Evolutionary conservation across 306 rosid genomes (phyloP).

Genomic region (Fragaria vesca): DNA sequence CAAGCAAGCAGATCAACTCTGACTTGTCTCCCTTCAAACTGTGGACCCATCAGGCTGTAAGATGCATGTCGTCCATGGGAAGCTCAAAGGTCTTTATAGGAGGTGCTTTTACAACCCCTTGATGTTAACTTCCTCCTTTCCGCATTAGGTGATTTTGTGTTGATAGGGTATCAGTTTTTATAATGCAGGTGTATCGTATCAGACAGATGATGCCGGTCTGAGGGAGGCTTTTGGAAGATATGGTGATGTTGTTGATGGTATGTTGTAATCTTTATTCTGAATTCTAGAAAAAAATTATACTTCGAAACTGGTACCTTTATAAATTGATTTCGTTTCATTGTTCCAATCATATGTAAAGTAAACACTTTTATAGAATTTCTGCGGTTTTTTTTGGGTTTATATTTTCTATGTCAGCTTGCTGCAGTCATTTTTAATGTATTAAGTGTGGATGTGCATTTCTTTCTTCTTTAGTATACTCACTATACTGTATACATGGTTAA

Average conservation of each 20-base stretch:
- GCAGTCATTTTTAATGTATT: background rate
- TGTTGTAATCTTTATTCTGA: background rate
- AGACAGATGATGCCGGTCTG: conserved; percentile 64
- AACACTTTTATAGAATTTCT: background rate
- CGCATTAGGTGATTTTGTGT: background rate
- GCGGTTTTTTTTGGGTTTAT: background rate
- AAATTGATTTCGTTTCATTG: background rate
- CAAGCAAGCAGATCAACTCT: conserved; percentile 41
- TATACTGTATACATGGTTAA: background rate
- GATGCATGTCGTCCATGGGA: conserved; percentile 60
- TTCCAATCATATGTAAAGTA: background rate
- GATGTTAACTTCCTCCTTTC: background rate
- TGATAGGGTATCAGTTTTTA: conserved; percentile 4
- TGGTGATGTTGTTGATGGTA: conserved; percentile 83
- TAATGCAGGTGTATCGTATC: conserved; percentile 62
- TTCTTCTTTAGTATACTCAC: background rate
- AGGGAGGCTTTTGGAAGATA: conserved; percentile 70
- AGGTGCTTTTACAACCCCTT: conserved; percentile 45
- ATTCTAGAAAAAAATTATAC: background rate
- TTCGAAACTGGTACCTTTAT: background rate
- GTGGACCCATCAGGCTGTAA: conserved; percentile 53
- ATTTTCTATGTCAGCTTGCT: background rate
- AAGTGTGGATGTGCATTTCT: background rate
- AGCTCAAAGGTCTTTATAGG: conserved; percentile 75
- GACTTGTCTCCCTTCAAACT: conserved; percentile 45